Percentiles rank a stretch among this genome's conserved stretches.
These are phyloP conservation scores for Oldenlandia corymbosa DNA, from an alignment of 257 asterid species.

Conservation along the genomic window DNA sequence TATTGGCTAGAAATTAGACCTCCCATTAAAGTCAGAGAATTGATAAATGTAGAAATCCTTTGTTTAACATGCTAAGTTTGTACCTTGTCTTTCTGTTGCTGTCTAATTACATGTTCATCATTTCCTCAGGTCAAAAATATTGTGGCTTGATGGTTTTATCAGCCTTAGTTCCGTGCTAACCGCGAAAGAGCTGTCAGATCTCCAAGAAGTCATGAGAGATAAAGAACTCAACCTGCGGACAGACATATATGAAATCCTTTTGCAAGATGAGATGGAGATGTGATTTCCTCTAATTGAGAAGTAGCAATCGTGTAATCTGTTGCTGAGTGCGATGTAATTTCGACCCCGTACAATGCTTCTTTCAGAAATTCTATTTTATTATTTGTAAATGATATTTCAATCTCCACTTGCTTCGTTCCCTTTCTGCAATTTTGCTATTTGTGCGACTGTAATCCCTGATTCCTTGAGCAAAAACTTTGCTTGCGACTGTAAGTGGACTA, in stretches of 20 bases:
- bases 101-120: background rate
- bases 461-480: too few relatives aligned
- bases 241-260: conserved; percentile 85
- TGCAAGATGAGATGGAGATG: conserved; percentile 71
- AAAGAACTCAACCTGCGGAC: conserved; percentile 93
- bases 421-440: too few relatives aligned
- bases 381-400: too few relatives aligned
- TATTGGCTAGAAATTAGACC: background rate
- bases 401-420: too few relatives aligned
- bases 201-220: conserved; percentile 96
- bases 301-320: too few relatives aligned
- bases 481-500: too few relatives aligned
- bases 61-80: too few relatives aligned
- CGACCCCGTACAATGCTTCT: too few relatives aligned
- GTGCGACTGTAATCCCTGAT: too few relatives aligned
- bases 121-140: conserved; percentile 72
- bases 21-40: background rate
- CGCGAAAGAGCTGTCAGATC: conserved; percentile 88
- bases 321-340: too few relatives aligned
- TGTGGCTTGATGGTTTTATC: conserved; percentile 90
- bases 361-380: too few relatives aligned
- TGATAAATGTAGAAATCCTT: background rate
- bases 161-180: conserved; percentile 52
- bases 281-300: conserved; percentile 5
- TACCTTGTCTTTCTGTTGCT: too few relatives aligned